phyloP scores from a whole-genome alignment of 2,329 filamentous ascomycete genomes.

The Triangularia setosa region DNA sequence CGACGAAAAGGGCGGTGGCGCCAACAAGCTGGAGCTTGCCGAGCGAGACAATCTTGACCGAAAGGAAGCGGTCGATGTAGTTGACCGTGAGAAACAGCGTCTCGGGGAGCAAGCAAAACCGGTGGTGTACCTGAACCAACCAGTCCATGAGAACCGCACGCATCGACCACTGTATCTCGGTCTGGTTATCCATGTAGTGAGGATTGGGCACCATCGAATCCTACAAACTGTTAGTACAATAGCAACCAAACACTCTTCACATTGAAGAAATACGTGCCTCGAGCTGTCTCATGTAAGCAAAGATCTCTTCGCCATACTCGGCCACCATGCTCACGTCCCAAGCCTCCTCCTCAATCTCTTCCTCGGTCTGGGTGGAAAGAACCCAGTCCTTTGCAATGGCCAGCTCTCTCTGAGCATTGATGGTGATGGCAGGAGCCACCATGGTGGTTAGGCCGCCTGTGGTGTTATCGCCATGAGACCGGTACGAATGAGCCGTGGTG shows the following conservation, averaged over 20 bases:
- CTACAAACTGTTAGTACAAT: conserved; percentile 39
- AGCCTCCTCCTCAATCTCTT: conserved; percentile 81
- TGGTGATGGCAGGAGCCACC: conserved; percentile 68
- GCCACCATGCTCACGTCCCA: conserved; percentile 98
- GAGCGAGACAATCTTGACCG: conserved; percentile 89
- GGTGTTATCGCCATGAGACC: conserved; percentile 65
- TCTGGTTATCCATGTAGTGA: conserved; percentile 94
- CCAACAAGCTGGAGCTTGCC: conserved; percentile 94
- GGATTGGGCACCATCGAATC: conserved; percentile 78
- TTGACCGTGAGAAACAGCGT: conserved; percentile 94
- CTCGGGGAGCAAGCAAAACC: conserved; percentile 87
- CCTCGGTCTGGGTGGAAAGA: conserved; percentile 58
- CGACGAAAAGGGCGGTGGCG: conserved; percentile 91
- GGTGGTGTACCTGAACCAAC: conserved; percentile 92
- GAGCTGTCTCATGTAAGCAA: conserved; percentile 81
- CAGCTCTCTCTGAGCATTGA: conserved; percentile 68
- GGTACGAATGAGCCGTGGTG: conserved; percentile 70
- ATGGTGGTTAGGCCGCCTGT: conserved; percentile 52
- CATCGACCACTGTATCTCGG: conserved; percentile 99
- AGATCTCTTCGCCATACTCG: conserved; percentile 95
- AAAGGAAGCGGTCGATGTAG: conserved; percentile 95
- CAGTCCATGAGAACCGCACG: conserved; percentile 95
- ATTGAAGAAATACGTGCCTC: conserved; percentile 59
- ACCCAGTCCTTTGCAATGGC: conserved; percentile 62
- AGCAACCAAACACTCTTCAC: background rate